These are phyloP conservation scores for Pelargonium myrrhifolium DNA, from an alignment of 441 rosid species.

Conservation along the genomic window DNA sequence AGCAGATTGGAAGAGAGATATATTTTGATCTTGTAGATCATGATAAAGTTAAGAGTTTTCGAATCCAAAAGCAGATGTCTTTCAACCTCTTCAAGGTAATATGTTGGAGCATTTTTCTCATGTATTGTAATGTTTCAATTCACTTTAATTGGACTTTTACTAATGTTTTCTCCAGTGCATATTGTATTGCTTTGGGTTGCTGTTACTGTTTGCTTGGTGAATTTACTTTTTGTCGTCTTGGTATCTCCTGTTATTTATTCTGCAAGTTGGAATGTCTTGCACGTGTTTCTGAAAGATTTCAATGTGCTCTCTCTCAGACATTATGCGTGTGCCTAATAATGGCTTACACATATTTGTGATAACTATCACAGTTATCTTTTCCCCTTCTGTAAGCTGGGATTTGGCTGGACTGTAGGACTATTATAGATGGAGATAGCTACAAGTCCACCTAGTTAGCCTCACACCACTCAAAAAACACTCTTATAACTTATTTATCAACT, in stretches of 20 bases:
- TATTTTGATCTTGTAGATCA: slow-evolving; percentile 77
- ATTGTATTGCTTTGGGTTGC: background rate
- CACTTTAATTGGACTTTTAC: background rate
- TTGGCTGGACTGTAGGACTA: background rate
- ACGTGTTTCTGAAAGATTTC: background rate
- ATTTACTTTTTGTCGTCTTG: background rate
- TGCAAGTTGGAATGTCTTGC: background rate
- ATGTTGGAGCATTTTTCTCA: background rate
- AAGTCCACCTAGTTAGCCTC: background rate
- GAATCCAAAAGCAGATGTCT: slow-evolving; percentile 56
- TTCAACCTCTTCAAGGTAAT: slow-evolving; percentile 58
- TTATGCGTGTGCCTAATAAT: background rate
- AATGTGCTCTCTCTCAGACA: background rate
- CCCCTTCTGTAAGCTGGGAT: background rate
- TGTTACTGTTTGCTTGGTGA: background rate
- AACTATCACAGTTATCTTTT: background rate
- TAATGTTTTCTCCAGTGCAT: background rate
- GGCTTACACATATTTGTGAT: background rate
- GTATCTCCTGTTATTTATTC: background rate
- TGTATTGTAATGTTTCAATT: background rate
- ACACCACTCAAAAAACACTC: background rate
- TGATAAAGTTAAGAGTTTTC: slow-evolving; percentile 65
- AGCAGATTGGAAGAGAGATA: slow-evolving; percentile 73
- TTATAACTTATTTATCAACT: too few relatives aligned
- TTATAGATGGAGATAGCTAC: background rate